Base-by-base conservation (phyloP, 2,329 filamentous ascomycete species). In the Hymenoscyphus repandus region DNA sequence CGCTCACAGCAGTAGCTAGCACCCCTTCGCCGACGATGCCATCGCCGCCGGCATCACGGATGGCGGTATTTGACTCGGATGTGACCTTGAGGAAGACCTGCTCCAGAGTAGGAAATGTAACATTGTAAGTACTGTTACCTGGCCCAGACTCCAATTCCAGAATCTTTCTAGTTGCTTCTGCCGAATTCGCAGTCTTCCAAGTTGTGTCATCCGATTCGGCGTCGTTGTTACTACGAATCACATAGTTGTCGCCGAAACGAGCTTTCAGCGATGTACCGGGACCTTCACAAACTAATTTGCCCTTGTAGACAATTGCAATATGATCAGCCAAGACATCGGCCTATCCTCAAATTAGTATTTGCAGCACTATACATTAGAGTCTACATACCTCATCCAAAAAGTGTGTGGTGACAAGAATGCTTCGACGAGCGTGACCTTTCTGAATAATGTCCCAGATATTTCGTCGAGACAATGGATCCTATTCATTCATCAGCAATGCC, bases 381-480 rank as follows among this genome's bases (percentile, higher is more conserved):
- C 7, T 4, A 4, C 22, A 27, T 27, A 27, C 22, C 47, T 86
- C 82, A 55, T 86, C 82, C 27, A 86, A 69, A 62, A 85, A 86
- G 64, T 86, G 83, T 0, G 82, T 86, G 0, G 83, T 86, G 36
- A 86, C 67, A 10, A 86, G 69, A 58, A 85, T 79, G 0, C 81
- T 83, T 31, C 82, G 70, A 41, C 73, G 72, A 7, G 80, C 79
- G 49, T 82, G 75, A 55, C 84, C 80, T 5, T 79, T 76, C 12
- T 85, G 70, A 6, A 86, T 70, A 47, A 86, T 86, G 55, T 85
- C 80, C 82, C 82, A 86, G 34, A 86, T 82, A 66, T 84, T 85
- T 34, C 82, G 69, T 52, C 83, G 70, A 9, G 79, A 82, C 1
- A 86, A 67, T 1, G 83, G 82, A 62, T 86, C 82, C 51, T 58